These are phyloP conservation scores for Bruguiera hainesii DNA, from an alignment of 441 rosid species.

Conservation along the genomic window DNA sequence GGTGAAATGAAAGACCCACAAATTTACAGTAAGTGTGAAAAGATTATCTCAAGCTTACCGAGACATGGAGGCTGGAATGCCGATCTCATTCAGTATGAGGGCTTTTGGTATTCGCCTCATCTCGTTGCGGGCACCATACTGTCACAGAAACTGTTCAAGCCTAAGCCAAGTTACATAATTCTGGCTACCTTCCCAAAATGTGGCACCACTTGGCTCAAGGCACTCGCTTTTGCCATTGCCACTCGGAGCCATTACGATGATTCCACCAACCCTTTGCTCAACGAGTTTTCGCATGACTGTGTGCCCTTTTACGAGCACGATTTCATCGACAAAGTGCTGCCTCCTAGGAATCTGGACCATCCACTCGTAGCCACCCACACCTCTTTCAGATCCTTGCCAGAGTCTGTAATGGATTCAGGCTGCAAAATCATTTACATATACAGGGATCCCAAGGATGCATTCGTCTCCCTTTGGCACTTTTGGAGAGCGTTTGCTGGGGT, in stretches of 20 bases:
- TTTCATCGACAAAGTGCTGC: neutral
- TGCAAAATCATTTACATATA: conserved; percentile 40
- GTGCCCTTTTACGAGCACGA: neutral
- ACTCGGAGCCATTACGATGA: neutral
- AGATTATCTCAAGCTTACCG: neutral
- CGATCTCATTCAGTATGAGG: conserved; percentile 1
- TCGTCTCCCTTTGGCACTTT: conserved; percentile 37
- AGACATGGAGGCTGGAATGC: neutral
- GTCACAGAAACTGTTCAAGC: conserved; percentile 14
- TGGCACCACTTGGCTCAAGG: conserved; percentile 44
- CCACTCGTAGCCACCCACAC: conserved; percentile 28
- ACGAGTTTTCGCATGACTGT: conserved; percentile 1
- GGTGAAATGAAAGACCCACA: too few species aligned
- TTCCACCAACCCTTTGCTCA: conserved; percentile 6
- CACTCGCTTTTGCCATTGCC: conserved; percentile 28
- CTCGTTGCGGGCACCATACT: neutral
- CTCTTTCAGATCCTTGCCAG: conserved; percentile 26
- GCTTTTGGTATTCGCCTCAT: conserved; percentile 4
- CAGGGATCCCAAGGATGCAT: conserved; percentile 43
- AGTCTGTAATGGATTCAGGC: conserved; percentile 13
- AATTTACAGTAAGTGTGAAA: neutral
- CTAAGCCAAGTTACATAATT: conserved; percentile 30
- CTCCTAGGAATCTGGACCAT: neutral
- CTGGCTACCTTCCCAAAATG: conserved; percentile 32
- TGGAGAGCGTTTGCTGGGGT: neutral